phyloP scores from a whole-genome alignment of 2,329 filamentous ascomycete genomes.

The Tympanopsis confertula region DNA sequence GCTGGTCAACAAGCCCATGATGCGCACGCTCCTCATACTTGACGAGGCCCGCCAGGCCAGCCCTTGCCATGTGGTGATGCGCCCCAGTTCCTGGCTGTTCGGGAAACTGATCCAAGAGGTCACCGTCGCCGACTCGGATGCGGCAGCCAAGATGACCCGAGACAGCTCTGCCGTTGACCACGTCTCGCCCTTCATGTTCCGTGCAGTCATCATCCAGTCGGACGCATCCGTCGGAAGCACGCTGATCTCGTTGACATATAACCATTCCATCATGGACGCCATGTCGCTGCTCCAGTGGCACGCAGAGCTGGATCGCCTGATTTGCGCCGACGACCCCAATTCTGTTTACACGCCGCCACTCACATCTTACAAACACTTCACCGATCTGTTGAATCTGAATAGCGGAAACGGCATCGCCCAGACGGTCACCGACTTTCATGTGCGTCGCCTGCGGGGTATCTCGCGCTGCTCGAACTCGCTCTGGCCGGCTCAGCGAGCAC shows the following conservation, averaged over 20 bases:
- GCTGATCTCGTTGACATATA: constrained; percentile 17
- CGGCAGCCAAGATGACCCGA: constrained; percentile 9
- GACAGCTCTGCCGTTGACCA: constrained; percentile 8
- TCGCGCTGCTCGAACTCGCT: constrained; percentile 16
- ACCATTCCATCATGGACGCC: constrained; percentile 22
- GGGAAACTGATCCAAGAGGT: constrained; percentile 12
- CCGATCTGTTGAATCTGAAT: constrained; percentile 18
- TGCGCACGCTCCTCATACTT: constrained; percentile 17
- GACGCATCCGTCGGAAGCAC: constrained; percentile 6
- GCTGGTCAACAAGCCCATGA: constrained; percentile 13
- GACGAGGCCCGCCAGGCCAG: constrained; percentile 6
- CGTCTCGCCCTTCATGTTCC: constrained; percentile 17
- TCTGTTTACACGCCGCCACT: constrained; percentile 8
- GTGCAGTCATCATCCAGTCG: constrained; percentile 11
- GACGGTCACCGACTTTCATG: constrained; percentile 15
- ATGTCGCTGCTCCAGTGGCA: constrained; percentile 18
- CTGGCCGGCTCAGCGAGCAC: constrained; percentile 18
- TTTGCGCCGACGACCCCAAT: constrained; percentile 9
- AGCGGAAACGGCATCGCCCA: constrained; percentile 14
- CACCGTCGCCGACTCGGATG: constrained; percentile 8
- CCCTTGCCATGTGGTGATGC: constrained; percentile 16
- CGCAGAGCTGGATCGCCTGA: constrained; percentile 17
- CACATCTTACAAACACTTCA: constrained; percentile 17
- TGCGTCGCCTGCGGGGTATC: constrained; percentile 18
- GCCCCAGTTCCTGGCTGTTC: constrained; percentile 9